A percentile compares a stretch with the other conserved stretches of the same genome.
Evolutionary conservation across 192 early-diverging fungal species (phyloP).

Genomic region (Rhizophagus clarus): DNA sequence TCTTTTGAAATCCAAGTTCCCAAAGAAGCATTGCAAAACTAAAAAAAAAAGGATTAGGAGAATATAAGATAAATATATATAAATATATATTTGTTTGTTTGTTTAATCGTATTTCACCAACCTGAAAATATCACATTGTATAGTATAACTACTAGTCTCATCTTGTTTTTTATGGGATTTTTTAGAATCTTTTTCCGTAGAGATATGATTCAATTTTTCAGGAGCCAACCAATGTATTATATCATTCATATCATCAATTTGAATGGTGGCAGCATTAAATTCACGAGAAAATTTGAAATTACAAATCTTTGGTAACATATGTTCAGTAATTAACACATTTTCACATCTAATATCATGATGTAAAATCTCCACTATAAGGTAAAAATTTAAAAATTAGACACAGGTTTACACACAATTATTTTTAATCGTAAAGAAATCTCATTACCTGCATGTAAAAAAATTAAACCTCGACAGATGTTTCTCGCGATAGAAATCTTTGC

Average conservation of each 20-base stretch:
- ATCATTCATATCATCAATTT: constrained; percentile 12
- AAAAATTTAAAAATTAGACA: neutral
- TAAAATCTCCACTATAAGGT: neutral
- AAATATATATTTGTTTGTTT: too few species aligned
- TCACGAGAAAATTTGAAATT: constrained; percentile 25
- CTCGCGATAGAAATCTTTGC: constrained; percentile 8
- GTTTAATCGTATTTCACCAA: neutral
- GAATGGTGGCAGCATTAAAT: neutral
- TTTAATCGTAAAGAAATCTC: neutral
- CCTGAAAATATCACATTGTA: constrained; percentile 29
- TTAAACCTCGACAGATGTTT: constrained; percentile 22
- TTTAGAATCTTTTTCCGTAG: too few species aligned
- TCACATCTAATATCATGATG: constrained; percentile 33
- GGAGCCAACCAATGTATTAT: constrained; percentile 28
- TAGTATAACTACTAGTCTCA: constrained; percentile 4
- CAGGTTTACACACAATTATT: neutral
- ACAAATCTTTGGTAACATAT: neutral
- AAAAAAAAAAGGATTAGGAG: neutral
- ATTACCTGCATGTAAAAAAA: constrained; percentile 16
- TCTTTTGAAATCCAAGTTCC: constrained; percentile 2
- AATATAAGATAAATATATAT: too few species aligned
- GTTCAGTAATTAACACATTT: constrained; percentile 5
- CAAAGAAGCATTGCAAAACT: constrained; percentile 25
- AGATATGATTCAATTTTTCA: constrained; percentile 10
- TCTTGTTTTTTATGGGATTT: neutral